These are phyloP conservation scores for Pichia heedii DNA, from an alignment of 805 yeast genomes.

Conservation along the genomic window DNA sequence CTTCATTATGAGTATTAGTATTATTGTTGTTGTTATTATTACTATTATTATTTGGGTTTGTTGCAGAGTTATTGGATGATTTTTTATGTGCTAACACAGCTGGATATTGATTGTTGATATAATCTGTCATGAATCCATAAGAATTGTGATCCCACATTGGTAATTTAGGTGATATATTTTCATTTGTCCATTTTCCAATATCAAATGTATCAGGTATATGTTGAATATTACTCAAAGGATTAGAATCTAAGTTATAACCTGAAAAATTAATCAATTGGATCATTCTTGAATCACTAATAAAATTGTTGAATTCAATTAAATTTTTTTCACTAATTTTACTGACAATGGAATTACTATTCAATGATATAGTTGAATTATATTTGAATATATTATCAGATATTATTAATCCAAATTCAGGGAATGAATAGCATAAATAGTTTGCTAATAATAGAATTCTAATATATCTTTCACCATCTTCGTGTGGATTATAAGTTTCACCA, in stretches of 20 bases:
- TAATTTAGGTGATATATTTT: conserved; percentile 12
- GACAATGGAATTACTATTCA: neutral
- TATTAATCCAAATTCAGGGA: conserved; percentile 44
- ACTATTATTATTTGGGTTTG: neutral
- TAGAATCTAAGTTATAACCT: neutral
- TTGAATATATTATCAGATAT: conserved; percentile 38
- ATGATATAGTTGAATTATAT: conserved; percentile 15
- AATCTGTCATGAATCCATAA: conserved; percentile 26
- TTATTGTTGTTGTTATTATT: too few species aligned
- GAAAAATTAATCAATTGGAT: conserved; percentile 15
- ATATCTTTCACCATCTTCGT: conserved; percentile 42
- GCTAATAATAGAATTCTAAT: conserved; percentile 44
- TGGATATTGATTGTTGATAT: conserved; percentile 19
- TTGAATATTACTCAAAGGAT: too few species aligned
- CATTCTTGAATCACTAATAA: conserved; percentile 20
- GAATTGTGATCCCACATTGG: conserved; percentile 26
- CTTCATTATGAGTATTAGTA: conserved; percentile 25
- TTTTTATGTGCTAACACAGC: conserved; percentile 8
- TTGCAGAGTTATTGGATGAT: conserved; percentile 5
- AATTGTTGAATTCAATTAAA: conserved; percentile 15
- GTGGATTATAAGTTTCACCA: conserved; percentile 45
- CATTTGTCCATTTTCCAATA: conserved; percentile 13
- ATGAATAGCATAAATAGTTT: conserved; percentile 40
- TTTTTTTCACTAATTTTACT: conserved; percentile 12
- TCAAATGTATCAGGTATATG: neutral